phyloP scores from a whole-genome alignment of 768 basidiomycete genomes.

The Pleurotus giganteus region DNA sequence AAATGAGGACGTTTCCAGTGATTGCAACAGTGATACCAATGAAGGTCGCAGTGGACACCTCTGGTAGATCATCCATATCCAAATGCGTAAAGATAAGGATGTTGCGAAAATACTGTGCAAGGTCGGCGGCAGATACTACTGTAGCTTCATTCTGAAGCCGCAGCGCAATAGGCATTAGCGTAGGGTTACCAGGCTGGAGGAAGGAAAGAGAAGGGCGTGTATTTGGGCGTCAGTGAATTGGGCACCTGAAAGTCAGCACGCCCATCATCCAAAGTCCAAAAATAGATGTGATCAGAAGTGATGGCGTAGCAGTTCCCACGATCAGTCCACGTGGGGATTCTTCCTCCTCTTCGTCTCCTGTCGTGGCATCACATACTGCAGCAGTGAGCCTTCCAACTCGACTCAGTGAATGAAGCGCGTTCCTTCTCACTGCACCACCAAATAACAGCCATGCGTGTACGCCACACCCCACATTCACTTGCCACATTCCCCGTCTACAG shows the following conservation, averaged over 20 bases:
- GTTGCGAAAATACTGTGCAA: not conserved
- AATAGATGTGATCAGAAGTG: slow-evolving; percentile 2
- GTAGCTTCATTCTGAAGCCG: not conserved
- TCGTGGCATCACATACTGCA: not conserved
- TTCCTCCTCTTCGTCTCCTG: not conserved
- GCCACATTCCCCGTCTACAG: slow-evolving; percentile 88
- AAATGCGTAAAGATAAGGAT: not conserved
- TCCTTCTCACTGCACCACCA: not conserved
- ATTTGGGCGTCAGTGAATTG: not conserved
- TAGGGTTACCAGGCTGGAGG: not conserved
- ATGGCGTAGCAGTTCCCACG: not conserved
- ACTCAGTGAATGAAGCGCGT: not conserved
- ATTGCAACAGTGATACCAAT: slow-evolving; percentile 85
- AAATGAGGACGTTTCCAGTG: slow-evolving; percentile 84
- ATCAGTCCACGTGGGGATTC: not conserved
- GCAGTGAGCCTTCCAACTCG: not conserved
- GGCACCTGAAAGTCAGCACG: slow-evolving; percentile 2
- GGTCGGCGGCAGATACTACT: not conserved
- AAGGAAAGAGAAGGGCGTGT: slow-evolving; percentile 4
- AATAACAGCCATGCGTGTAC: slow-evolving; percentile 65
- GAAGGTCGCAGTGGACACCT: slow-evolving; percentile 51
- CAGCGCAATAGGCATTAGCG: slow-evolving; percentile 1
- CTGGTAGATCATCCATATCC: slow-evolving; percentile 39
- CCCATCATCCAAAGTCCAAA: not conserved
- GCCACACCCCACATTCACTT: slow-evolving; percentile 76